Percentiles rank a stretch among this genome's conserved stretches.
These are phyloP conservation scores for Kokia cookei DNA, from an alignment of 441 rosid genomes.

Conservation along the genomic window DNA sequence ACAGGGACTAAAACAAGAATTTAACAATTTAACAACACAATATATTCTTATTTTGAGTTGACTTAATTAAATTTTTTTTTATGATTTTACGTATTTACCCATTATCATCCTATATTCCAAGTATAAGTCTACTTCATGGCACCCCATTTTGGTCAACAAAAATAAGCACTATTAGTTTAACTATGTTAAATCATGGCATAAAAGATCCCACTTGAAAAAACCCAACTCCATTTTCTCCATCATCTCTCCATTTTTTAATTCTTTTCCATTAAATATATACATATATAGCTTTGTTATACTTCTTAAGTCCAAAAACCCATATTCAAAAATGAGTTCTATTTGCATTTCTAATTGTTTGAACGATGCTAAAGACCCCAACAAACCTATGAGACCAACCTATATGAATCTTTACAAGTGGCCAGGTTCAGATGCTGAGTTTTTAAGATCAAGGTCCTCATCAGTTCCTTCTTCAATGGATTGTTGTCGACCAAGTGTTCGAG, in stretches of 20 bases:
- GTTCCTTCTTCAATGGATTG: no score
- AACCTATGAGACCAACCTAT: constrained; percentile 68
- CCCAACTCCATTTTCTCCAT: not conserved
- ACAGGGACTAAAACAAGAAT: no score
- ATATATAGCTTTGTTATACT: constrained; percentile 41
- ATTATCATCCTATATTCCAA: not conserved
- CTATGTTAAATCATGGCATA: constrained; percentile 28
- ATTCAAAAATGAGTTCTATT: constrained; percentile 47
- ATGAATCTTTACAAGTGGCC: constrained; percentile 91
- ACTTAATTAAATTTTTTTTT: not conserved
- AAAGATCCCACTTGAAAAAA: constrained; percentile 12
- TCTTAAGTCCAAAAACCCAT: constrained; percentile 4
- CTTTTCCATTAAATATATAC: not conserved
- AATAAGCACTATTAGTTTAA: not conserved
- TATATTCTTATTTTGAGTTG: not conserved
- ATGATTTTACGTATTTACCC: not conserved
- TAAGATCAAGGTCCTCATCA: constrained; percentile 16
- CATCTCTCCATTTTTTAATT: not conserved
- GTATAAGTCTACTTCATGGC: not conserved
- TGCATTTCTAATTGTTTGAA: constrained; percentile 81
- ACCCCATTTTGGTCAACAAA: not conserved
- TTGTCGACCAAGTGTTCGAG: constrained; percentile 34
- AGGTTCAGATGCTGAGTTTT: constrained; percentile 79
- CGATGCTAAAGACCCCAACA: constrained; percentile 66
- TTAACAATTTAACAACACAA: no score